Evolutionary conservation across 2,329 filamentous ascomycete species (phyloP), one percentile per base, ranked within the genome.

Genomic region (Xylaria multiplex): DNA sequence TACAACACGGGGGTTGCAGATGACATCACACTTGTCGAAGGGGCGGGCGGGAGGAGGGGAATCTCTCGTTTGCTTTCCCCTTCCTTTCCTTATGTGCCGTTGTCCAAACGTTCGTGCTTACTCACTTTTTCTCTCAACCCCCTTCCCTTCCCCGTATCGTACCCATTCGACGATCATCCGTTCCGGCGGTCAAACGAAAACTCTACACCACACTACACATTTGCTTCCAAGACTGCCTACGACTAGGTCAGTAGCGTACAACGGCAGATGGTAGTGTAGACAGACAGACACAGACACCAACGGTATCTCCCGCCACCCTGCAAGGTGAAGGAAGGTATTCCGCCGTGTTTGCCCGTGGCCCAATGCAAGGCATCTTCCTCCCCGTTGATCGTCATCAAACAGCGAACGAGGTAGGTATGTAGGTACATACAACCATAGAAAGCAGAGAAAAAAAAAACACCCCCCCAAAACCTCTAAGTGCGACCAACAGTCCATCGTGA

Each of bases 311-410:
- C 11, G 35, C 35, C 6, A 37, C 35, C 35, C 35, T n/a, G n/a
- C 9, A 46, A 46, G 16, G 19, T 19, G 19, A 19, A 19, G 22
- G 9, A 19, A 3, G 16, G 11, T 55, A 30, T 55, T 22, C 42
- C 30, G 14, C 35, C 42, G 27, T 43, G 30, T 48, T 40, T 48
- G n/a, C 43, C 16, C 22, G 24, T 30, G 13, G 5, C 9, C 8
- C 52, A 46, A 54, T 59, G 32, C 45, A 37, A 22, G 37, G 13
- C 37, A 30, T 57, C 52, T 4, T 27, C 46, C 42, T 32, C 16
- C 32, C 62, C 48, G 62, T 50, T 65, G 62, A 65, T 65, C 63
- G 22, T 65, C 57, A 58, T 61, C 46, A 61, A 57, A 57, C 37
- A 24, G 11, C 37, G 37, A 40, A 13, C 9, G 35, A 8, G 11